Evolutionary conservation across 2,329 filamentous ascomycete species (phyloP).

Genomic region (Raffaelea arxii): DNA sequence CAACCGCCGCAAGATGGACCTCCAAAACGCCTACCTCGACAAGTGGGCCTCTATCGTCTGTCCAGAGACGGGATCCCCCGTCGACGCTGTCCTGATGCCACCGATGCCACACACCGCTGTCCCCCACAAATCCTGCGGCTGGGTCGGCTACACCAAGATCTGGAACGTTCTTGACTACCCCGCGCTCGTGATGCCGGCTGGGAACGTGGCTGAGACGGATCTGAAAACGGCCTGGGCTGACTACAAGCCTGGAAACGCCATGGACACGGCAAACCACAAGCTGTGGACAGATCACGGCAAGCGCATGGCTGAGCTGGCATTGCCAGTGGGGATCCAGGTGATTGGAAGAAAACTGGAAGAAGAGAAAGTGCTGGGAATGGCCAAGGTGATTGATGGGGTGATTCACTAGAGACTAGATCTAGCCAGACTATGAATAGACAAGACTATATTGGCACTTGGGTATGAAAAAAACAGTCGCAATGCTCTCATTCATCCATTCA

Average conservation of each 20-base stretch:
- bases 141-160: constrained; percentile 51
- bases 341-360: constrained; percentile 42
- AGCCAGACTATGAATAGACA: too few relatives aligned
- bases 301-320: constrained; percentile 23
- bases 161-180: constrained; percentile 56
- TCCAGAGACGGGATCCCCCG: constrained; percentile 28
- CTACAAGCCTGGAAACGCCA: constrained; percentile 36
- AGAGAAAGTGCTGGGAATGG: constrained; percentile 41
- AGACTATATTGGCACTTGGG: too few relatives aligned
- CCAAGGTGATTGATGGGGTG: constrained; percentile 21
- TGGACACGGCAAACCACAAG: constrained; percentile 41
- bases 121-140: constrained; percentile 28
- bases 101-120: constrained; percentile 51
- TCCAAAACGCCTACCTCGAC: constrained; percentile 46
- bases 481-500: too few relatives aligned
- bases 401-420: too few relatives aligned
- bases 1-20: constrained; percentile 44
- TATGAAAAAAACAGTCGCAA: too few relatives aligned
- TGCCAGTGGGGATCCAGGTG: constrained; percentile 44
- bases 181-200: constrained; percentile 45
- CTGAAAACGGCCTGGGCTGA: constrained; percentile 21
- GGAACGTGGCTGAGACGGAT: constrained; percentile 21
- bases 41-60: constrained; percentile 43
- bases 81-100: constrained; percentile 49
- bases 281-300: constrained; percentile 32